Conservation (phyloP, 805 yeast species). For the Metschnikowia corniflorae region DNA sequence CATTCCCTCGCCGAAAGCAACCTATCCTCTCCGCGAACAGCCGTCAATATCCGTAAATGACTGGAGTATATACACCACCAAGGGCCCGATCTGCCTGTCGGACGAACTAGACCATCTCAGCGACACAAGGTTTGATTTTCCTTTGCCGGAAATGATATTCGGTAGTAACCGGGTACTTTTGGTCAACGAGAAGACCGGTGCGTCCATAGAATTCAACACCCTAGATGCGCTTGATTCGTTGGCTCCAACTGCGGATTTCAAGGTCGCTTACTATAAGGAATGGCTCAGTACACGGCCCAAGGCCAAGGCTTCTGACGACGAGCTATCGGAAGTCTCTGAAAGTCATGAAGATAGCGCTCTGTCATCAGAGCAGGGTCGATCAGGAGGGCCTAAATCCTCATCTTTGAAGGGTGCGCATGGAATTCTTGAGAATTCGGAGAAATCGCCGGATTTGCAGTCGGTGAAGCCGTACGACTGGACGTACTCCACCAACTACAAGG, state of each 20-base stretch:
- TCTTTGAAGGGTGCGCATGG: neutral
- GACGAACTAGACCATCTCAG: conserved; percentile 69
- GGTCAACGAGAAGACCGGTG: conserved; percentile 32
- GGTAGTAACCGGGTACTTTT: conserved; percentile 72
- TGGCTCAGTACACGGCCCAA: conserved; percentile 53
- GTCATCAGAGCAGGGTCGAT: neutral
- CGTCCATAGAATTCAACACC: conserved; percentile 66
- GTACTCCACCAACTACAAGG: conserved; percentile 76
- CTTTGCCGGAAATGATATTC: conserved; percentile 96
- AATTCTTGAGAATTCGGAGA: too few species aligned
- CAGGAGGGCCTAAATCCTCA: neutral
- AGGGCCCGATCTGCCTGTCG: conserved; percentile 74
- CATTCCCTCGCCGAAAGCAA: conserved; percentile 72
- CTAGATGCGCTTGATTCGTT: conserved; percentile 58
- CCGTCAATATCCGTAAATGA: conserved; percentile 68
- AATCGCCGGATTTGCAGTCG: conserved; percentile 42
- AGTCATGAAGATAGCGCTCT: neutral
- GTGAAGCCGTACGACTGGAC: conserved; percentile 96
- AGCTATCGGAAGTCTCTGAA: neutral
- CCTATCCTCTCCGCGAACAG: conserved; percentile 56
- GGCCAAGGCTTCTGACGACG: conserved; percentile 7
- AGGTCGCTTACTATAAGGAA: conserved; percentile 81
- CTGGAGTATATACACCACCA: conserved; percentile 73
- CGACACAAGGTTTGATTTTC: conserved; percentile 58
- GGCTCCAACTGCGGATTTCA: conserved; percentile 33